phyloP scores from a whole-genome alignment of 345 rosid species.

The Citrus unshiu region DNA sequence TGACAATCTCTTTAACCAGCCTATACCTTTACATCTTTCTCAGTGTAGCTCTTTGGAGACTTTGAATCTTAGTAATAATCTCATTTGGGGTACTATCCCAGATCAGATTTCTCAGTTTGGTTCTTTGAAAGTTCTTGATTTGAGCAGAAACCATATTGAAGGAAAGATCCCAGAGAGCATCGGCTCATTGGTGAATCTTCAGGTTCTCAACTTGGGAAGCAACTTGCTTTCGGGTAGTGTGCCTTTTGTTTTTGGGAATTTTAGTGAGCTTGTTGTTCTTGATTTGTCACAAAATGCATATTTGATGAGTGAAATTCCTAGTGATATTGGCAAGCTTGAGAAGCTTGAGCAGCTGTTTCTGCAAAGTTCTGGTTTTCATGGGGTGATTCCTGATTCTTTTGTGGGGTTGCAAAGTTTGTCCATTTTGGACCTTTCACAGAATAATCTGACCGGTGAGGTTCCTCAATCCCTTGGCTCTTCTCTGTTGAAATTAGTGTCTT shows the following conservation, averaged over 20 bases:
- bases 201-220: slow-evolving; percentile 63
- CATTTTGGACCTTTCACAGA: slow-evolving; percentile 64
- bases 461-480: slow-evolving; percentile 50
- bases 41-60: slow-evolving; percentile 60
- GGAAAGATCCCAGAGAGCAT: slow-evolving; percentile 74
- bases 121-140: slow-evolving; percentile 55
- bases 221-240: slow-evolving; percentile 74
- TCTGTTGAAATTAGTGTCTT: slow-evolving; percentile 57
- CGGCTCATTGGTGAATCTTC: slow-evolving; percentile 56
- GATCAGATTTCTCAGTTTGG: slow-evolving; percentile 64
- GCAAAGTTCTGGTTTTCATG: slow-evolving; percentile 77
- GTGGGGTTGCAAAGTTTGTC: slow-evolving; percentile 51
- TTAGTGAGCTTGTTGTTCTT: slow-evolving; percentile 68
- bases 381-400: slow-evolving; percentile 70
- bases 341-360: slow-evolving; percentile 73
- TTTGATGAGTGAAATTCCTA: slow-evolving; percentile 64
- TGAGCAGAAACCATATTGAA: slow-evolving; percentile 68
- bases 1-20: slow-evolving; percentile 69
- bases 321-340: slow-evolving; percentile 61
- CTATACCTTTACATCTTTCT: slow-evolving; percentile 79
- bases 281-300: slow-evolving; percentile 76
- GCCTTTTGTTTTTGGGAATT: slow-evolving; percentile 63
- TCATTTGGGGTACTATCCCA: slow-evolving; percentile 81
- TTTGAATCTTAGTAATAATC: slow-evolving; percentile 66
- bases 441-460: slow-evolving; percentile 72